phyloP scores from a whole-genome alignment of 1,284 basidiomycete genomes.

The Ganoderma resinaceum region DNA sequence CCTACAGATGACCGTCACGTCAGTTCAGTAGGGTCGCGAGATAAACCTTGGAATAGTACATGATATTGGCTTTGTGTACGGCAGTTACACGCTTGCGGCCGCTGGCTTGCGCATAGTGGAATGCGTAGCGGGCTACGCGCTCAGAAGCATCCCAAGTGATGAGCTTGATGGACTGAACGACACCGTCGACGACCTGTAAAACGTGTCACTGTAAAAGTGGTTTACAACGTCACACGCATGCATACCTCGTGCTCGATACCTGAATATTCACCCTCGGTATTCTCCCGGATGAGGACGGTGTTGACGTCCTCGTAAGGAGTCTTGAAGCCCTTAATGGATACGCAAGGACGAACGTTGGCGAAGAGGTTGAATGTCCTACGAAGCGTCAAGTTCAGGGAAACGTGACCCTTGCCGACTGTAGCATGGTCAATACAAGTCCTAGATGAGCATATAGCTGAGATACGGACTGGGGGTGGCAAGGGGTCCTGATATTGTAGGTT shows the following conservation, averaged over 20 bases:
- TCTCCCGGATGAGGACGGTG: slow-evolving; percentile 98
- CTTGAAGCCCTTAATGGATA: slow-evolving; percentile 96
- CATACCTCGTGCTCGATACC: slow-evolving; percentile 96
- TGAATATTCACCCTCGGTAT: slow-evolving; percentile 99
- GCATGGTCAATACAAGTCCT: slow-evolving; percentile 7
- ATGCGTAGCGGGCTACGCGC: slow-evolving; percentile 98
- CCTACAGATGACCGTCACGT: slow-evolving; percentile 50
- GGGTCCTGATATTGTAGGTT: slow-evolving; percentile 63
- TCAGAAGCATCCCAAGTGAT: slow-evolving; percentile 99
- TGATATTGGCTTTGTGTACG: slow-evolving; percentile 99
- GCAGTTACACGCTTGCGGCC: slow-evolving; percentile 95
- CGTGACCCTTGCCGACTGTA: slow-evolving; percentile 98
- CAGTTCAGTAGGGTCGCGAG: slow-evolving; percentile 7
- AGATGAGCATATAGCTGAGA: slow-evolving; percentile 27
- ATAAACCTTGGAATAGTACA: slow-evolving; percentile 57
- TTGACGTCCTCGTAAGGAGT: slow-evolving; percentile 99
- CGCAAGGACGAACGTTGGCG: slow-evolving; percentile 97
- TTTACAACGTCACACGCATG: slow-evolving; percentile 1
- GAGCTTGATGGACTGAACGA: slow-evolving; percentile 99
- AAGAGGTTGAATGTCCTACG: slow-evolving; percentile 98
- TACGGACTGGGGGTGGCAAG: slow-evolving; percentile 95
- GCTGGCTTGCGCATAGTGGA: slow-evolving; percentile 93
- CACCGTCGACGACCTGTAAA: slow-evolving; percentile 88
- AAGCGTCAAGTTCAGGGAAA: slow-evolving; percentile 97
- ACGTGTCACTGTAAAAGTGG: background rate